Conservation (phyloP, 2,329 filamentous ascomycete genomes). For the Saccharata proteae region DNA sequence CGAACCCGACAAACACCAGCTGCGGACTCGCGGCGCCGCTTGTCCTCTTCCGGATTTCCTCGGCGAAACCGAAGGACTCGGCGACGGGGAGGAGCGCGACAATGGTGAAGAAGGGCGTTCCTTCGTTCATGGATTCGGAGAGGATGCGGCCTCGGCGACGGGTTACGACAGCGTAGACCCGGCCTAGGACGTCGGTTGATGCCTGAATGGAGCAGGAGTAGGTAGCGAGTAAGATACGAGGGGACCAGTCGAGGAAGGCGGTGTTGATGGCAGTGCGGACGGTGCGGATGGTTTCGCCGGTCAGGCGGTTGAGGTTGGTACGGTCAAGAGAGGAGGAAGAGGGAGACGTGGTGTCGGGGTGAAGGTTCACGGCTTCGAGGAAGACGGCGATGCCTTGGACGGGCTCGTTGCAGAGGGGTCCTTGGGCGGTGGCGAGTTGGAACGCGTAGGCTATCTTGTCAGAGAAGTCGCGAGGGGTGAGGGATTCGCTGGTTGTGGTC, state of each 20-base stretch:
- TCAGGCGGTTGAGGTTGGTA: slow-evolving; percentile 56
- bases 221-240: slow-evolving; percentile 91
- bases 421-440: slow-evolving; percentile 79
- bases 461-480: slow-evolving; percentile 57
- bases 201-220: slow-evolving; percentile 97
- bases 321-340: slow-evolving; percentile 49
- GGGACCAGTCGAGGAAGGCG: slow-evolving; percentile 91
- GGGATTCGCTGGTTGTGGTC: slow-evolving; percentile 20
- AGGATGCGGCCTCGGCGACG: slow-evolving; percentile 81
- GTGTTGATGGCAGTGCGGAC: slow-evolving; percentile 72
- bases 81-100: slow-evolving; percentile 78
- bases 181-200: slow-evolving; percentile 84
- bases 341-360: slow-evolving; percentile 38
- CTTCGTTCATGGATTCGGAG: slow-evolving; percentile 84
- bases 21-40: slow-evolving; percentile 85
- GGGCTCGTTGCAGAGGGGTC: slow-evolving; percentile 83
- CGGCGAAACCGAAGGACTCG: slow-evolving; percentile 89
- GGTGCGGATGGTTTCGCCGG: slow-evolving; percentile 84
- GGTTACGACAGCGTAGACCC: slow-evolving; percentile 96
- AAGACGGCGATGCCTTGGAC: slow-evolving; percentile 88
- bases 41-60: slow-evolving; percentile 92
- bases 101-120: slow-evolving; percentile 94
- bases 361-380: slow-evolving; percentile 64
- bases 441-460: slow-evolving; percentile 93
- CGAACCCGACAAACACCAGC: slow-evolving; percentile 84